Evolutionary conservation across 2,329 filamentous ascomycete species (phyloP).

Genomic region (Orbilia javanica): DNA sequence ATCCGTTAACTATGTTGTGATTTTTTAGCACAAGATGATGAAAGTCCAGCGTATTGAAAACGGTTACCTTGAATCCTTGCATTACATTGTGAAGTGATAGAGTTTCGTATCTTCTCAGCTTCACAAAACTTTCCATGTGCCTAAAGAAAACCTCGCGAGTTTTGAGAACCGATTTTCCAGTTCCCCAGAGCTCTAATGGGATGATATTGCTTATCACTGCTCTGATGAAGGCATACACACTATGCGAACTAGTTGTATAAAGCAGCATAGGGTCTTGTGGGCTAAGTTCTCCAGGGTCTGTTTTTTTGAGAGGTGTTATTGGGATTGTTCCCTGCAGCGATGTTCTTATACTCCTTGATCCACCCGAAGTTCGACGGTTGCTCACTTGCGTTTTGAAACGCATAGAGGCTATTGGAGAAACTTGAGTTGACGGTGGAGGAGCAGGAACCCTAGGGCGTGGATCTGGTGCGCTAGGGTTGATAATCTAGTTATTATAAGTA

Average conservation of each 20-base stretch:
- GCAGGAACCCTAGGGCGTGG: slow-evolving; percentile 58
- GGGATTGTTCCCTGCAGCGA: slow-evolving; percentile 12
- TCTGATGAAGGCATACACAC: slow-evolving; percentile 77
- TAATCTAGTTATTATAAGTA: slow-evolving; percentile 48
- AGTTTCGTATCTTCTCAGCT: slow-evolving; percentile 82
- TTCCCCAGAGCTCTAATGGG: slow-evolving; percentile 81
- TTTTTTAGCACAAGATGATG: slow-evolving; percentile 20
- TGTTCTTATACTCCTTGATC: slow-evolving; percentile 7
- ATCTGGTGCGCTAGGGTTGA: slow-evolving; percentile 57
- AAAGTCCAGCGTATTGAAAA: slow-evolving; percentile 27
- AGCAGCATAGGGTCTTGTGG: slow-evolving; percentile 35
- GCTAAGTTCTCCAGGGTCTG: background rate
- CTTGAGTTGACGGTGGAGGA: slow-evolving; percentile 2
- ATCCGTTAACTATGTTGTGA: slow-evolving; percentile 71
- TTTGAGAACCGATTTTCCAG: slow-evolving; percentile 68
- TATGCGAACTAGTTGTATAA: slow-evolving; percentile 22
- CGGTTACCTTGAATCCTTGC: slow-evolving; percentile 78
- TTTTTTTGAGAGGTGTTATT: background rate
- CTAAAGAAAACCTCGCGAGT: slow-evolving; percentile 76
- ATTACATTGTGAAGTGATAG: slow-evolving; percentile 82
- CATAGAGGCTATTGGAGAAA: slow-evolving; percentile 32
- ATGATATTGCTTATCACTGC: slow-evolving; percentile 79
- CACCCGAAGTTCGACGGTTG: slow-evolving; percentile 2
- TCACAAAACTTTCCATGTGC: slow-evolving; percentile 82
- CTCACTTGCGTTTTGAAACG: slow-evolving; percentile 61